Conservation (phyloP, 257 asterid species). For the Orobanche coerulescens region DNA sequence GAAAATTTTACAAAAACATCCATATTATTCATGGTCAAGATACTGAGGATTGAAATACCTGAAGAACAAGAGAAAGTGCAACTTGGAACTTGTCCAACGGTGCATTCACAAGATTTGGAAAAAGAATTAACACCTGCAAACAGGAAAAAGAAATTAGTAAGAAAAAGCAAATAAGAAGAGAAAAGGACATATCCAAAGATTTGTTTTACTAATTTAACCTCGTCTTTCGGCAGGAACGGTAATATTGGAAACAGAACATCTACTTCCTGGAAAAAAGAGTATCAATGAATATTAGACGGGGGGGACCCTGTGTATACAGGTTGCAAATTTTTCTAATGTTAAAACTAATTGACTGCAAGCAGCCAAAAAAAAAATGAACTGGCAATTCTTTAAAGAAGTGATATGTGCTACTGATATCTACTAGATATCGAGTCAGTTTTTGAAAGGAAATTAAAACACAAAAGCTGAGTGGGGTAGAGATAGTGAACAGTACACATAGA, state of each 20-base stretch:
- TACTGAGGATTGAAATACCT: slow-evolving; percentile 42
- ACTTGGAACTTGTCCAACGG: slow-evolving; percentile 76
- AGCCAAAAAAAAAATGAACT: background rate
- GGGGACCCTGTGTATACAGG: background rate
- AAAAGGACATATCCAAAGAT: slow-evolving; percentile 13
- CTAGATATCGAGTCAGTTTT: slow-evolving; percentile 3
- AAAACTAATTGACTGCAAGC: background rate
- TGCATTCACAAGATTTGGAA: slow-evolving; percentile 70
- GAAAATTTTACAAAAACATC: slow-evolving; percentile 3
- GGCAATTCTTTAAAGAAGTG: background rate
- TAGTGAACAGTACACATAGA: slow-evolving; percentile 12
- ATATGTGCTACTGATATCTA: slow-evolving; percentile 7
- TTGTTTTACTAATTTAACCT: slow-evolving; percentile 43
- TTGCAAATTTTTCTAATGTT: background rate
- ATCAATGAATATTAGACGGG: slow-evolving; percentile 20
- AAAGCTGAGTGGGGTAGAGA: background rate
- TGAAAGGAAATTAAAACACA: background rate
- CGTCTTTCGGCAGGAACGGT: slow-evolving; percentile 79
- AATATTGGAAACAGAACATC: slow-evolving; percentile 72
- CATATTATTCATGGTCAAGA: slow-evolving; percentile 5
- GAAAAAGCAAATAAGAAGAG: background rate
- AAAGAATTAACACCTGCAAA: slow-evolving; percentile 64
- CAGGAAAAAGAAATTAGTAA: slow-evolving; percentile 24
- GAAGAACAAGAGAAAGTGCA: slow-evolving; percentile 68
- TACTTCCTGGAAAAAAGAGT: slow-evolving; percentile 56